Percentiles rank a stretch among this genome's conserved stretches.
These are phyloP conservation scores for Ananas comosus DNA, from an alignment of 176 grass and related monocot genomes.

Conservation along the genomic window DNA sequence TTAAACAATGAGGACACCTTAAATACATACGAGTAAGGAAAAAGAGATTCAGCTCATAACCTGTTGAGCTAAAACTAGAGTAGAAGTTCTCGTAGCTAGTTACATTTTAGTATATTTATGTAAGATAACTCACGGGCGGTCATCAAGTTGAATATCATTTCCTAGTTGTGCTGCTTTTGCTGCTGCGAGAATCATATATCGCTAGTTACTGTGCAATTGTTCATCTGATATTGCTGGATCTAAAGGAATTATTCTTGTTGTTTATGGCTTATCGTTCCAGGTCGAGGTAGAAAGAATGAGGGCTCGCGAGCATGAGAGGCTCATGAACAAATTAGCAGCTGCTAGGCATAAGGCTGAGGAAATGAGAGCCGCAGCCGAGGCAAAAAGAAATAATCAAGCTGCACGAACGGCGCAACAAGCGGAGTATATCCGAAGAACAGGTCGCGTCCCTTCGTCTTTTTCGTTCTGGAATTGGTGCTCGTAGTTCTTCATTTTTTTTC, in stretches of 20 bases:
- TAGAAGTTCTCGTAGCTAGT: no score
- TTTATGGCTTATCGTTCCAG: constrained; percentile 17
- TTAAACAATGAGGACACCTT: no score
- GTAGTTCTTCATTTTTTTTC: constrained; percentile 3
- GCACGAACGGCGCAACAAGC: constrained; percentile 55
- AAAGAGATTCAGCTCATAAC: no score
- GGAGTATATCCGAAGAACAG: constrained; percentile 77
- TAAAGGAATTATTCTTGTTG: no score
- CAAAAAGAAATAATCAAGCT: constrained; percentile 41
- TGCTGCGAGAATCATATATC: background rate
- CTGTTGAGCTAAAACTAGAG: no score
- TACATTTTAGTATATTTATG: no score
- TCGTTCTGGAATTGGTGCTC: constrained; percentile 62
- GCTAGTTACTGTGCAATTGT: background rate
- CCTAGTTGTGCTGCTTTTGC: background rate
- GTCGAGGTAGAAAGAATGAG: constrained; percentile 86
- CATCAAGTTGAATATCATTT: no score
- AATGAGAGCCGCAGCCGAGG: constrained; percentile 45
- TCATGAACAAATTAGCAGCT: constrained; percentile 67
- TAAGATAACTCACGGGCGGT: no score
- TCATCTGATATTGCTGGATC: background rate
- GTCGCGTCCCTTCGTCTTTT: constrained; percentile 42
- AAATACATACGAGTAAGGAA: no score
- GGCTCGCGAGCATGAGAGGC: constrained; percentile 49
- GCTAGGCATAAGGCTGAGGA: constrained; percentile 61